Conservation (phyloP, 2,329 filamentous ascomycete species). For the Penicillium capsulatum region DNA sequence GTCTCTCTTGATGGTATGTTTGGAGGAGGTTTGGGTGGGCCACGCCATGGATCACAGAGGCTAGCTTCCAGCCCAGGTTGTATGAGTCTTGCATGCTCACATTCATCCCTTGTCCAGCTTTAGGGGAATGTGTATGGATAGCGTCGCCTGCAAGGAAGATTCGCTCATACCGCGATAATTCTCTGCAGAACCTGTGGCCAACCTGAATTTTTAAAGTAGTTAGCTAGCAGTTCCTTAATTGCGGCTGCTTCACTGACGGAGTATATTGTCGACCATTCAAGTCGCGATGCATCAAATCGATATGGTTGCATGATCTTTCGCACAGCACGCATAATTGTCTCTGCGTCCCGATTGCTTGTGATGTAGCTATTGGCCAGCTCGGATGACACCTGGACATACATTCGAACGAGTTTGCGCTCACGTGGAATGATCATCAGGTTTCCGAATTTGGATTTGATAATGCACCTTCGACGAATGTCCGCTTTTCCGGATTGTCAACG, state of each 20-base stretch:
- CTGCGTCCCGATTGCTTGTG: slow-evolving; percentile 14
- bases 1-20: slow-evolving; percentile 54
- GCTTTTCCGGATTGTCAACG: too few species aligned
- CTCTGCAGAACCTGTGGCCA: slow-evolving; percentile 59
- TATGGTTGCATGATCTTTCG: slow-evolving; percentile 65
- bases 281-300: slow-evolving; percentile 59
- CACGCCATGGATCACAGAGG: slow-evolving; percentile 45
- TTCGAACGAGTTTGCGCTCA: slow-evolving; percentile 58
- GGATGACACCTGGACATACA: slow-evolving; percentile 60
- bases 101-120: slow-evolving; percentile 62
- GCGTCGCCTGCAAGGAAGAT: slow-evolving; percentile 70
- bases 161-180: slow-evolving; percentile 54
- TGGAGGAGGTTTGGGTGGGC: slow-evolving; percentile 43
- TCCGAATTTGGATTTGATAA: slow-evolving; percentile 55
- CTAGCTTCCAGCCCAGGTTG: slow-evolving; percentile 58
- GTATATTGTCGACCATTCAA: slow-evolving; percentile 66
- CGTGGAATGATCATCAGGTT: slow-evolving; percentile 63
- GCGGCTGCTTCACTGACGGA: too few species aligned
- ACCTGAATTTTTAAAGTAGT: slow-evolving; percentile 49
- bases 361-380: too few species aligned
- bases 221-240: too few species aligned
- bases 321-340: slow-evolving; percentile 59
- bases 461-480: slow-evolving; percentile 53
- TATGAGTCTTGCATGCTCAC: slow-evolving; percentile 64
- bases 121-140: slow-evolving; percentile 40